Percentiles rank a stretch among this genome's conserved stretches.
Evolutionary conservation across 2,329 filamentous ascomycete genomes (phyloP).

Genomic region (Truncatella angustata): DNA sequence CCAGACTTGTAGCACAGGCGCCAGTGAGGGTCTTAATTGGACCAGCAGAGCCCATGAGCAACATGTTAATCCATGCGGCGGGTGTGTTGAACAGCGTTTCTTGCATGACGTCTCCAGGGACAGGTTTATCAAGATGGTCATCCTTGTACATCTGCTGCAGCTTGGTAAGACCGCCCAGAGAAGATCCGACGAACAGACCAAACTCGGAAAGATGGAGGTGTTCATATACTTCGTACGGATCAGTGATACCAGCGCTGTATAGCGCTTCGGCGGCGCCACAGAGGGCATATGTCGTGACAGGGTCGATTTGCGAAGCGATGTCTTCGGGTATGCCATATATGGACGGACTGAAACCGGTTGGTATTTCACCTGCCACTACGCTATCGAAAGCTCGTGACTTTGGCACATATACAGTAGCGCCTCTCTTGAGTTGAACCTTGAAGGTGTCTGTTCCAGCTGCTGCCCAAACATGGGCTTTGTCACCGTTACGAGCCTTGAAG

Average conservation of each 20-base stretch:
- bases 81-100: conserved; percentile 35
- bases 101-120: conserved; percentile 31
- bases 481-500: background rate
- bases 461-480: background rate
- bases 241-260: conserved; percentile 28
- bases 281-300: conserved; percentile 30
- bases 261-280: conserved; percentile 31
- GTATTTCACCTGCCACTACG: conserved; percentile 31
- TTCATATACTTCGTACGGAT: conserved; percentile 27
- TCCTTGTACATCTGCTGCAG: conserved; percentile 26
- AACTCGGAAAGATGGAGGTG: conserved; percentile 34
- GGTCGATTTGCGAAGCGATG: conserved; percentile 32
- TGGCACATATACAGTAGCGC: conserved; percentile 26
- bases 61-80: conserved; percentile 38
- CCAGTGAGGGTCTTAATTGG: conserved; percentile 34
- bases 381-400: conserved; percentile 25
- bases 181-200: conserved; percentile 31
- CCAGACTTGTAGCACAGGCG: conserved; percentile 35
- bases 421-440: conserved; percentile 23
- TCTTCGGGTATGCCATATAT: conserved; percentile 34
- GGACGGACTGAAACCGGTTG: conserved; percentile 31
- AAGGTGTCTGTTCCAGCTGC: conserved; percentile 14
- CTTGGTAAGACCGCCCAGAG: conserved; percentile 25
- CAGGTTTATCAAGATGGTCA: conserved; percentile 24
- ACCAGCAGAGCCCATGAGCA: conserved; percentile 31